Conservation (phyloP, 495 filamentous ascomycete species). For the Aspergillus taichungensis region DNA sequence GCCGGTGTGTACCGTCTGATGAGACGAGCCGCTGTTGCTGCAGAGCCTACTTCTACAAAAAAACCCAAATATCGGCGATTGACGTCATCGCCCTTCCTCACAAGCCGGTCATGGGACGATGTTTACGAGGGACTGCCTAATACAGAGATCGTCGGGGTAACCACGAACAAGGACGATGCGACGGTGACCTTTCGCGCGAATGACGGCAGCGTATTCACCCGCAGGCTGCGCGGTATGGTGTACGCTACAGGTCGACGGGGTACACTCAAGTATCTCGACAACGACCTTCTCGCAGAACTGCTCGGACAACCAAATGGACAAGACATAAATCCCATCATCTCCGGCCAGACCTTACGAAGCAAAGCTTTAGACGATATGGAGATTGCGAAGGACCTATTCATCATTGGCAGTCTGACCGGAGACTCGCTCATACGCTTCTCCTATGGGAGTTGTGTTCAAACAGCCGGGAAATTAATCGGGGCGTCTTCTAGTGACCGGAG, state of each 20-base stretch:
- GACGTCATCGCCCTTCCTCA: constrained; percentile 37
- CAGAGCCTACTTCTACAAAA: constrained; percentile 8
- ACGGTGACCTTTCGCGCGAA: constrained; percentile 37
- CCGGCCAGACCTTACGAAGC: constrained; percentile 46
- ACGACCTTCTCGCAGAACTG: constrained; percentile 42
- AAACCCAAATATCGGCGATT: constrained; percentile 23
- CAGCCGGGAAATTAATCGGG: constrained; percentile 45
- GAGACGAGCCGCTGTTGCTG: constrained; percentile 42
- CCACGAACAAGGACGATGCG: constrained; percentile 22
- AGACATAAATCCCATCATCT: constrained; percentile 31
- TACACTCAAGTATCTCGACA: constrained; percentile 44
- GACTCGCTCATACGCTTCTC: constrained; percentile 59
- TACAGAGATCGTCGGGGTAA: constrained; percentile 39
- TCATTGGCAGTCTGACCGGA: constrained; percentile 55
- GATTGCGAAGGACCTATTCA: constrained; percentile 47
- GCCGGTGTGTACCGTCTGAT: constrained; percentile 55
- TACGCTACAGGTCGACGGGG: constrained; percentile 58
- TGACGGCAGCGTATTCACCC: constrained; percentile 38
- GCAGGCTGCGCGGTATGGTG: constrained; percentile 40
- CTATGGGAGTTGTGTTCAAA: constrained; percentile 51
- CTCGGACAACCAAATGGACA: constrained; percentile 19
- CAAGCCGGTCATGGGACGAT: constrained; percentile 40
- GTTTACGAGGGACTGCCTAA: constrained; percentile 54
- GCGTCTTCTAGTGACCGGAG: constrained; percentile 9
- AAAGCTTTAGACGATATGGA: constrained; percentile 47